These are phyloP conservation scores for Russula earlei DNA, from an alignment of 768 basidiomycete genomes.

Conservation along the genomic window DNA sequence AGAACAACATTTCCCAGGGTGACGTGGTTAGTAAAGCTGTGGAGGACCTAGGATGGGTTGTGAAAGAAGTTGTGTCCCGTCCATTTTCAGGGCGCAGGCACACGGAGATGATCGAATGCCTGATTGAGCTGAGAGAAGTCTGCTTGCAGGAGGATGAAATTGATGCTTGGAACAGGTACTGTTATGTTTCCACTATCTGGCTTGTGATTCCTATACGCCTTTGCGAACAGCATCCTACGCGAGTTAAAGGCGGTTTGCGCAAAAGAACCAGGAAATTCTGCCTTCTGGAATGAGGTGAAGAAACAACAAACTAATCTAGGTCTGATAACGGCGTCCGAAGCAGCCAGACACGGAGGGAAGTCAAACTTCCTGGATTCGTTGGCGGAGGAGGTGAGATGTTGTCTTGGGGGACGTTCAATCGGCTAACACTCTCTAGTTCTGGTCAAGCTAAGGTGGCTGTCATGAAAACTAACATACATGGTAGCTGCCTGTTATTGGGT, in stretches of 20 bases:
- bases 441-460: not conserved
- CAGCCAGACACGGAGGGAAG: conserved; percentile 44
- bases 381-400: conserved; percentile 41
- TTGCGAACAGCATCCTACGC: conserved; percentile 43
- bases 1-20: conserved; percentile 54
- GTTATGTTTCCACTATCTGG: conserved; percentile 27
- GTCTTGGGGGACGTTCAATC: not conserved
- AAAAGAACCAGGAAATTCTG: conserved; percentile 46
- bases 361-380: conserved; percentile 47
- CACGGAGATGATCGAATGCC: conserved; percentile 63
- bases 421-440: conserved; percentile 2
- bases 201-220: not conserved
- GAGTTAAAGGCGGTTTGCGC: conserved; percentile 50
- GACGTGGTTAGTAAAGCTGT: conserved; percentile 82
- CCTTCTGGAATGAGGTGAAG: conserved; percentile 55
- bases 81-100: conserved; percentile 65
- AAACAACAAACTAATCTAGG: conserved; percentile 41
- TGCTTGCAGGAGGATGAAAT: conserved; percentile 72
- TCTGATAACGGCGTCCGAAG: conserved; percentile 56
- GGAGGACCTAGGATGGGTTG: conserved; percentile 63
- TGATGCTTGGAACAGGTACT: conserved; percentile 65
- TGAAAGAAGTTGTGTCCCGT: conserved; percentile 56
- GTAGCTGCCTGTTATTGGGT: not conserved
- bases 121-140: conserved; percentile 55
- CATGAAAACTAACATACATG: not conserved